Conservation (phyloP, 495 filamentous ascomycete genomes). For the Neurospora sp. region DNA sequence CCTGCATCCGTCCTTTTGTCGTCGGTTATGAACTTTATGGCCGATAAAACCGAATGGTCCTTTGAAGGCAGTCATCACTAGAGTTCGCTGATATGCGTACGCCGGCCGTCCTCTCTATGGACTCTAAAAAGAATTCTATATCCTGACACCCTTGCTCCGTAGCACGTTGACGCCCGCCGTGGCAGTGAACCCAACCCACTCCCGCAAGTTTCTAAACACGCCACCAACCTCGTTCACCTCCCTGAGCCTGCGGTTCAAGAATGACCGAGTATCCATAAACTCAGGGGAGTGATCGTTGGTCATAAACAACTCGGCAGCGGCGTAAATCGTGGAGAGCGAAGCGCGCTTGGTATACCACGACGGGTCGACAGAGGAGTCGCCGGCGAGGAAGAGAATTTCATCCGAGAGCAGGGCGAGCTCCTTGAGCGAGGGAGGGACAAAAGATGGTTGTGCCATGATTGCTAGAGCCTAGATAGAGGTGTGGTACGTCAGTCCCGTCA, state of each 20-base stretch:
- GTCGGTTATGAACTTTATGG: background rate
- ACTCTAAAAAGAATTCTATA: conserved; percentile 25
- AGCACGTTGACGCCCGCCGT: conserved; percentile 52
- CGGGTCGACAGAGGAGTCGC: conserved; percentile 69
- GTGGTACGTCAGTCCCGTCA: background rate
- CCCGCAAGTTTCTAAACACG: conserved; percentile 47
- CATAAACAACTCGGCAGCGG: conserved; percentile 84
- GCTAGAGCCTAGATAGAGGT: conserved; percentile 58
- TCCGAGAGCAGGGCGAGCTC: conserved; percentile 75
- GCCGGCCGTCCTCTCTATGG: background rate
- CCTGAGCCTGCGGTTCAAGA: conserved; percentile 65
- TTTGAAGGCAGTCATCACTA: background rate
- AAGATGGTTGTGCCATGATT: conserved; percentile 69
- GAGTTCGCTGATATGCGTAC: background rate
- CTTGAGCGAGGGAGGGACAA: conserved; percentile 64
- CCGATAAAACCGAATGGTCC: background rate
- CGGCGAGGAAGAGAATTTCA: conserved; percentile 79
- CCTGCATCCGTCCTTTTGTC: background rate
- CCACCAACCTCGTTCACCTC: conserved; percentile 52
- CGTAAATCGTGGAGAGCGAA: conserved; percentile 69
- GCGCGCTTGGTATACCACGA: conserved; percentile 88
- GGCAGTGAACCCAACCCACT: conserved; percentile 73
- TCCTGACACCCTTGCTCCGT: conserved; percentile 52
- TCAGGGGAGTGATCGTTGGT: conserved; percentile 64
- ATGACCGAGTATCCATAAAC: conserved; percentile 64